Base-by-base conservation (phyloP, 1,139 yeast genomes). In the Geotrichum cucujoidarum region DNA sequence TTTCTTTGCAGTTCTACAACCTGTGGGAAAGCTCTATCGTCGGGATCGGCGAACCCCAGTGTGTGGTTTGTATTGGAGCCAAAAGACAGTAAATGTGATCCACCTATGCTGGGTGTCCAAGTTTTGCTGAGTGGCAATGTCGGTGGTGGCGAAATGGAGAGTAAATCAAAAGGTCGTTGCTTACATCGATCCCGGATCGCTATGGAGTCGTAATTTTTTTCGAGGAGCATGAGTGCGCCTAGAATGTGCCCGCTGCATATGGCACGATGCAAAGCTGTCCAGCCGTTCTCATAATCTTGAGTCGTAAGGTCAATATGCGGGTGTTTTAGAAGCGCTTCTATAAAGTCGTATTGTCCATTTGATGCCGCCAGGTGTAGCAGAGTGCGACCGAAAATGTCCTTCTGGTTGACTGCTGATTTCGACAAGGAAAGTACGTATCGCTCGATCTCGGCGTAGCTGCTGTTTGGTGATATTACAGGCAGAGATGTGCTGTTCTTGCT, bases 211-310 rank as follows among this genome's bases (percentile, higher is more conserved):
- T 63, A 63, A 32, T 56, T 56, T 41, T 55, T 58, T 27, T 72
- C 76, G 45, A 80, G 61, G 40, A 83, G 61, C 13, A 71, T 66
- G 54, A 72, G 76, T 13, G 83, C 81, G 59, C 83, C 77, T 7
- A 75, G 61, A 24, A 84, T 63, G 49, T 81, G 74, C 51, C 84
- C 88, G 60, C 72, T 68, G 57, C 71, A 79, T 37, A 83, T 71
- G 36, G 80, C 81, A 57, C 78, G 77, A 64, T 90, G 97, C 38
- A 89, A 69, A 29, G 89, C 80, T 35, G 87, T 84, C 85, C 95
- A 89, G 0, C 89, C 87, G 60, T 78, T 87, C 63, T 90, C 97
- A 49, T 70, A 71, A 62, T 90, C 97, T 1, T 71, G 66, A 0
- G 75, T 62, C 10, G 62, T 57, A 1, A 80, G 55, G 40, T 81